phyloP scores from a whole-genome alignment of 2,329 filamentous ascomycete species.

The Pestalotiopsis sp. region DNA sequence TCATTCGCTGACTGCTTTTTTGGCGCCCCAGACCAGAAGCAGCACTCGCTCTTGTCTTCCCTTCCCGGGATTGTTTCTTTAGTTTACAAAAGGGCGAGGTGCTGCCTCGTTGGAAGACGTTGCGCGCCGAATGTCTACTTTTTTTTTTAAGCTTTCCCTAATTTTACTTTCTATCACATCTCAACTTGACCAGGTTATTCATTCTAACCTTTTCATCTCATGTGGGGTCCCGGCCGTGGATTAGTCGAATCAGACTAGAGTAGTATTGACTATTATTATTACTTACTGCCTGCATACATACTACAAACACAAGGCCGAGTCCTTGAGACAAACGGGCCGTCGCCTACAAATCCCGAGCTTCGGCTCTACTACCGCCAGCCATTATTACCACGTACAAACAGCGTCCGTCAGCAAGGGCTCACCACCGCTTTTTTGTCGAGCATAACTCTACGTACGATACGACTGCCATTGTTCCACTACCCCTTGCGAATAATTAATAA shows the following conservation, averaged over 20 bases:
- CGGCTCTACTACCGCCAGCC: background rate
- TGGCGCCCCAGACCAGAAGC: background rate
- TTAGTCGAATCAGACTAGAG: conserved; percentile 2
- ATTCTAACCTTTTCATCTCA: conserved; percentile 2
- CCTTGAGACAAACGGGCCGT: conserved; percentile 2
- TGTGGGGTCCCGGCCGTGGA: conserved; percentile 1
- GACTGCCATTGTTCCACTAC: background rate
- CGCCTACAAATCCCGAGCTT: conserved; percentile 1
- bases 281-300: background rate
- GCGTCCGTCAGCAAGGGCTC: background rate
- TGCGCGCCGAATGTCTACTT: background rate
- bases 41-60: background rate
- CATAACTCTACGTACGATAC: background rate
- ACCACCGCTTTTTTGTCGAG: background rate
- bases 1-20: conserved; percentile 2
- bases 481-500: background rate
- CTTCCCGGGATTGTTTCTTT: background rate
- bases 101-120: background rate
- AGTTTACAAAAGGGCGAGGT: conserved; percentile 4
- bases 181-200: background rate
- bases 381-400: background rate
- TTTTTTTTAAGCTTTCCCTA: background rate
- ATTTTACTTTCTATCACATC: conserved; percentile 9
- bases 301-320: background rate
- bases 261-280: background rate